A percentile compares a stretch with the other conserved stretches of the same genome.
Conservation (phyloP, 176 grass and related monocot species). For the Avena sativa region DNA sequence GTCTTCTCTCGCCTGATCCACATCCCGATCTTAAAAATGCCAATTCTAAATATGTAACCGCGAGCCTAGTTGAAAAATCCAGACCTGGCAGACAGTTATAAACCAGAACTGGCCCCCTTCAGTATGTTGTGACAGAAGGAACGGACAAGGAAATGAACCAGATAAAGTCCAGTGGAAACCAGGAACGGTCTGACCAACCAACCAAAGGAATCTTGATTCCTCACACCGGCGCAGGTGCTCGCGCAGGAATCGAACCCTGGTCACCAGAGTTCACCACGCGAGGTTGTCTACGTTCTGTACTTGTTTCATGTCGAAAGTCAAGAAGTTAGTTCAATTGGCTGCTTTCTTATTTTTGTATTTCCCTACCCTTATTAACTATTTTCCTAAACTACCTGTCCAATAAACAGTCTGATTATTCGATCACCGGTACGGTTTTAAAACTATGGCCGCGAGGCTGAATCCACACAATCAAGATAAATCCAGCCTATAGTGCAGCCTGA, state of each 20-base stretch:
- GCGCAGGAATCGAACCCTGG: neutral
- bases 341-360: neutral
- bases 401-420: neutral
- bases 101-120: neutral
- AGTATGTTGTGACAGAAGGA: neutral
- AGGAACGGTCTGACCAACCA: neutral
- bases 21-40: neutral
- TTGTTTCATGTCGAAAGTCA: neutral
- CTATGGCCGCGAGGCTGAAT: neutral
- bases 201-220: neutral
- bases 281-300: neutral
- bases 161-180: neutral
- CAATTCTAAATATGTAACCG: slow-evolving; percentile 13
- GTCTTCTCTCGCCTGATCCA: neutral
- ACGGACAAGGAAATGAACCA: neutral
- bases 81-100: neutral
- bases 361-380: neutral
- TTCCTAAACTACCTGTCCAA: neutral
- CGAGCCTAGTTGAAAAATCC: neutral
- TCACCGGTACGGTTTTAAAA: neutral
- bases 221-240: neutral
- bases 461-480: neutral
- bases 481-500: neutral
- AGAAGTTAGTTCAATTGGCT: neutral
- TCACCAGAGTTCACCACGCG: neutral